Conservation (phyloP, 805 yeast genomes). For the Ogataea methanolica region DNA sequence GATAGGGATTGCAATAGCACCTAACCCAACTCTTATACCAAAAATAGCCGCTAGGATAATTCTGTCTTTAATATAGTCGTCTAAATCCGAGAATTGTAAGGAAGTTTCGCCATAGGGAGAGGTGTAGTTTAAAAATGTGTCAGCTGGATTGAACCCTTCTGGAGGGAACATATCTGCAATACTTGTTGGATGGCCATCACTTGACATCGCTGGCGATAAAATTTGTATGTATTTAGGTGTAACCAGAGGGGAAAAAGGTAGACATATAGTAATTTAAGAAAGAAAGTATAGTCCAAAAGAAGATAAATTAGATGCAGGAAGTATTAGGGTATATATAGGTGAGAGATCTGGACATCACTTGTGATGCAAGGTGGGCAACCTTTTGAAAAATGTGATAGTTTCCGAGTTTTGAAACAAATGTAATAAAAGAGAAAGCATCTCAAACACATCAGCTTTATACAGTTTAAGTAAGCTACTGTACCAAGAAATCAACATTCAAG, state of each 20-base stretch:
- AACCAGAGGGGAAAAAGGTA: no score
- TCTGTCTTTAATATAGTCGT: constrained; percentile 30
- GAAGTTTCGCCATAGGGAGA: constrained; percentile 36
- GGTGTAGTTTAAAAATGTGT: constrained; percentile 34
- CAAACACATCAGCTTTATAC: no score
- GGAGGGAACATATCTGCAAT: constrained; percentile 10
- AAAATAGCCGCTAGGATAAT: constrained; percentile 41
- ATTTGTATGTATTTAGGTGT: no score
- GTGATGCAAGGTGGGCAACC: no score
- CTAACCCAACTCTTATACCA: constrained; percentile 58
- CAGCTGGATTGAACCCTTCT: constrained; percentile 13
- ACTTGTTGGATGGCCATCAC: neutral
- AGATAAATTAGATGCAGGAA: neutral
- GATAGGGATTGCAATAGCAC: constrained; percentile 40
- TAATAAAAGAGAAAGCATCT: no score
- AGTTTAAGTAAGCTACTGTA: no score
- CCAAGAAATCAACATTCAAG: no score
- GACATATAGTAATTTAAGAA: no score
- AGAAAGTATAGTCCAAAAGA: neutral
- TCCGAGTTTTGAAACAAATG: no score
- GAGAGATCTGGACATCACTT: no score
- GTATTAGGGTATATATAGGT: no score
- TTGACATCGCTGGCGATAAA: constrained; percentile 4
- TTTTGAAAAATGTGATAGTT: no score
- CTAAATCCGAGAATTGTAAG: constrained; percentile 39